phyloP scores from a whole-genome alignment of 768 basidiomycete genomes.

The Dentipellis fragilis region DNA sequence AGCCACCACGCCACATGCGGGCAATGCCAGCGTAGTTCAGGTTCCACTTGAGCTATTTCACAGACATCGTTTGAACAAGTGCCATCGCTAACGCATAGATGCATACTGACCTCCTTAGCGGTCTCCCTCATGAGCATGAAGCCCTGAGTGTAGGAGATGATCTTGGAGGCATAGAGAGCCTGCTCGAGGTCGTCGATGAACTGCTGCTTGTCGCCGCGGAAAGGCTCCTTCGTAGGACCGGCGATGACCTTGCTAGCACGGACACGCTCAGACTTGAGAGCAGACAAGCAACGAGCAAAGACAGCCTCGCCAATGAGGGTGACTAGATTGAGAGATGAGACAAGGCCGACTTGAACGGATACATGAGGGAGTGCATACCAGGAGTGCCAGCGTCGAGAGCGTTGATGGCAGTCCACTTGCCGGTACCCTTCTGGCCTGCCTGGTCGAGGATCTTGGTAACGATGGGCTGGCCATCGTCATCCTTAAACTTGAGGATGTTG shows the following conservation, averaged over 20 bases:
- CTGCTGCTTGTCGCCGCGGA: slow-evolving; percentile 96
- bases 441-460: slow-evolving; percentile 91
- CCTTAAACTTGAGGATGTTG: slow-evolving; percentile 95
- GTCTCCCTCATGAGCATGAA: slow-evolving; percentile 99
- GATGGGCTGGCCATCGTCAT: slow-evolving; percentile 87
- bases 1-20: slow-evolving; percentile 98
- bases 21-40: slow-evolving; percentile 98
- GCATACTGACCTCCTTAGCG: slow-evolving; percentile 56
- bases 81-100: not conserved
- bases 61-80: slow-evolving; percentile 23
- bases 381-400: slow-evolving; percentile 89
- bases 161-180: slow-evolving; percentile 97
- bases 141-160: slow-evolving; percentile 98
- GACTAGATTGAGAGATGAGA: slow-evolving; percentile 36
- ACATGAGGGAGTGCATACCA: slow-evolving; percentile 36
- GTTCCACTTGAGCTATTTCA: slow-evolving; percentile 57
- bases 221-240: slow-evolving; percentile 86
- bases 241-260: slow-evolving; percentile 87
- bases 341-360: not conserved
- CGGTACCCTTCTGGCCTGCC: slow-evolving; percentile 98
- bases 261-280: slow-evolving; percentile 91
- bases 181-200: slow-evolving; percentile 99
- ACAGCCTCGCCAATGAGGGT: slow-evolving; percentile 99
- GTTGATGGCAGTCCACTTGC: slow-evolving; percentile 98
- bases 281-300: slow-evolving; percentile 95